Percentiles rank a stretch among this genome's conserved stretches.
phyloP scores from a whole-genome alignment of 1,284 basidiomycete species.

The Sphaerobolus stellatus region DNA sequence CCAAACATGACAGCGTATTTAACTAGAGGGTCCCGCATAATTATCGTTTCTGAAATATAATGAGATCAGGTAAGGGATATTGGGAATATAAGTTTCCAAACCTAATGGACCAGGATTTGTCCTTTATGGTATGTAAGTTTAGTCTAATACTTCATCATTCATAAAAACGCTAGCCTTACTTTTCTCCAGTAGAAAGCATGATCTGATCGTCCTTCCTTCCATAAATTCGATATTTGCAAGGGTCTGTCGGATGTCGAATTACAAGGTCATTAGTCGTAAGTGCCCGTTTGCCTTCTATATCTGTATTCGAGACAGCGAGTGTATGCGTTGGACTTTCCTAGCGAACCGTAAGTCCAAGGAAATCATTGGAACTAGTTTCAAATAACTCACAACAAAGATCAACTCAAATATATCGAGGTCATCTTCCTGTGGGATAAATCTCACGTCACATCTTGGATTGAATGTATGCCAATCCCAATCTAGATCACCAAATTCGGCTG shows the following conservation, averaged over 20 bases:
- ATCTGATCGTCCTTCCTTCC: background rate
- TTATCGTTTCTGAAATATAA: slow-evolving; percentile 1
- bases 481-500: background rate
- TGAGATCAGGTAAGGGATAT: background rate
- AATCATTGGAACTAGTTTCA: background rate
- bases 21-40: slow-evolving; percentile 32
- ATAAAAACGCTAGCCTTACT: background rate
- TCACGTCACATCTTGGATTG: background rate
- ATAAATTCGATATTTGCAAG: background rate
- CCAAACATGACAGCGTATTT: slow-evolving; percentile 39
- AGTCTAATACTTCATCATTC: background rate
- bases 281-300: background rate
- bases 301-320: background rate
- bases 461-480: background rate
- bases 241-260: background rate
- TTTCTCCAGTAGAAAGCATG: background rate
- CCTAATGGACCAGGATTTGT: slow-evolving; percentile 4
- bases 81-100: background rate
- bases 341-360: background rate
- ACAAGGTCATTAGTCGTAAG: background rate
- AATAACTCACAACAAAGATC: background rate
- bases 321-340: background rate
- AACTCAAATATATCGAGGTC: background rate
- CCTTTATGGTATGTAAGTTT: background rate
- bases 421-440: too few species aligned